phyloP scores from a whole-genome alignment of 1,284 basidiomycete genomes.

The Sporisorium exsertum region DNA sequence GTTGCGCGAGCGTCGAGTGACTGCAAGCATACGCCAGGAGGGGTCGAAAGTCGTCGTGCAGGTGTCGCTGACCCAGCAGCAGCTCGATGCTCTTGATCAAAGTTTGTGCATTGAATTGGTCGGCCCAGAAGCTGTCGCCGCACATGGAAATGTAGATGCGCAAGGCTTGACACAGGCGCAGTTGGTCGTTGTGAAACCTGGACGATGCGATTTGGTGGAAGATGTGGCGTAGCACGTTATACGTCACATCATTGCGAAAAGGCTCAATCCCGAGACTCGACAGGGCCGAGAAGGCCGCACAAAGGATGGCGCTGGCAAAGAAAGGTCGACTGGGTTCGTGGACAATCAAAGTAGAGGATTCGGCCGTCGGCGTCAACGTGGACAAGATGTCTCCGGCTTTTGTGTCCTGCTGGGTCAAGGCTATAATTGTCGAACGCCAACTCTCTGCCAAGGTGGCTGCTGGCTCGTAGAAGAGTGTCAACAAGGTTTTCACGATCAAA shows the following conservation, averaged over 20 bases:
- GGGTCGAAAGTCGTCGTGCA: constrained; percentile 78
- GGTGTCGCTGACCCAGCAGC: constrained; percentile 78
- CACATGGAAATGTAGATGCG: constrained; percentile 65
- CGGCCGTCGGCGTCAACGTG: constrained; percentile 12
- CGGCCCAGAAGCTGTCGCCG: constrained; percentile 25
- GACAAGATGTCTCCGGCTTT: constrained; percentile 8
- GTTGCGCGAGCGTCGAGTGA: constrained; percentile 11
- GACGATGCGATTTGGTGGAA: constrained; percentile 78
- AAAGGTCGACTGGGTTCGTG: constrained; percentile 54
- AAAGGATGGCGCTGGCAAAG: constrained; percentile 27
- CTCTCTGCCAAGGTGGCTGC: constrained; percentile 10
- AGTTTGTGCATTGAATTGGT: constrained; percentile 66
- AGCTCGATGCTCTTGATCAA: constrained; percentile 78
- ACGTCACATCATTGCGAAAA: constrained; percentile 26
- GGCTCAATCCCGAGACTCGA: constrained; percentile 17
- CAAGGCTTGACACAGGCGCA: constrained; percentile 80
- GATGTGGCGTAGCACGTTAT: constrained; percentile 73
- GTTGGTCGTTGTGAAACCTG: constrained; percentile 87
- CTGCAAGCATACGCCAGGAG: constrained; percentile 72
- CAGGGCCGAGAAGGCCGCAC: constrained; percentile 18
- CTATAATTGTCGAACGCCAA: constrained; percentile 2
- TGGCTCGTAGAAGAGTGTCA: constrained; percentile 35
- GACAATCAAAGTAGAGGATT: background rate
- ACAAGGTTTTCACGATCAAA: constrained; percentile 18
- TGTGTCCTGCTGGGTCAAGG: constrained; percentile 15